Conservation (phyloP, 805 yeast genomes). For the Wickerhamomyces canadensis region DNA sequence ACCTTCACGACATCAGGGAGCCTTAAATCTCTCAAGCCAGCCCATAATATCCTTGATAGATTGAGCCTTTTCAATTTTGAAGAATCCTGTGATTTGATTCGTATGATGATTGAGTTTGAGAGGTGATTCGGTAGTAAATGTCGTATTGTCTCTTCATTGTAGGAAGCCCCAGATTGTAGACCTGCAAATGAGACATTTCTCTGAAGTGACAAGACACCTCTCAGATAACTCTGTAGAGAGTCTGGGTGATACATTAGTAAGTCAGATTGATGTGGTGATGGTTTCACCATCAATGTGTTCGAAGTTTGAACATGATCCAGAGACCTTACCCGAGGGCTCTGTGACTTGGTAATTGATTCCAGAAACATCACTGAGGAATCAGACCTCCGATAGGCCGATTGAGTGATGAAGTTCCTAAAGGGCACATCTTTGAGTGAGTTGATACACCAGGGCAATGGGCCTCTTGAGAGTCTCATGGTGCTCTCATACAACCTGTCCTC, state of each 20-base stretch:
- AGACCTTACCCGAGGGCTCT: not conserved
- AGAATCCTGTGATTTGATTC: not conserved
- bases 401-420: not conserved
- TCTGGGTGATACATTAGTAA: conserved; percentile 8
- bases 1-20: not conserved
- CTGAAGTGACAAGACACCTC: not conserved
- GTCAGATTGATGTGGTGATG: conserved; percentile 8
- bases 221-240: conserved; percentile 1
- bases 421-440: not conserved
- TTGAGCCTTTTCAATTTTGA: not conserved
- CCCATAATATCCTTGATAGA: not conserved
- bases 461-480: not conserved
- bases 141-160: not conserved
- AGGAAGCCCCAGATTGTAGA: not conserved
- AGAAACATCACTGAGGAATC: conserved; percentile 10
- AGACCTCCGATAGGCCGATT: conserved; percentile 3
- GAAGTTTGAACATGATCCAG: conserved; percentile 1
- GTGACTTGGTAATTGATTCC: not conserved
- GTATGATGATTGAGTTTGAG: not conserved
- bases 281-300: conserved; percentile 1
- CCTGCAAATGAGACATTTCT: not conserved
- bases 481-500: conserved; percentile 1
- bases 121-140: not conserved
- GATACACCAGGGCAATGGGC: conserved; percentile 11
- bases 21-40: conserved; percentile 1